Conservation (phyloP, 495 filamentous ascomycete species). For the Bombardia bombarda region DNA sequence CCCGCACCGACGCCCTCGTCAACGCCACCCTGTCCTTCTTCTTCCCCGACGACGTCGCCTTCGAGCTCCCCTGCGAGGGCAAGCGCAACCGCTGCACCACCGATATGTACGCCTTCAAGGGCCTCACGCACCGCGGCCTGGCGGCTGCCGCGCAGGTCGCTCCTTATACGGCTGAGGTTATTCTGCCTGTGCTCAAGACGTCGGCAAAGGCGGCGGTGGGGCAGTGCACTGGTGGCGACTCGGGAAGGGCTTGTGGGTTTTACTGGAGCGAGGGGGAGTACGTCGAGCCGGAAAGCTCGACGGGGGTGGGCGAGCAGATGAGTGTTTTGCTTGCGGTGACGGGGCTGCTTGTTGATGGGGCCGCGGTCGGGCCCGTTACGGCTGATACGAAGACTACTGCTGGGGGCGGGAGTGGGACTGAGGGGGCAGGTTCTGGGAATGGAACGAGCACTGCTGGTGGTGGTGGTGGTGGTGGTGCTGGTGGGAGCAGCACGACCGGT, state of each 20-base stretch:
- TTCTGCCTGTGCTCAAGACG: constrained; percentile 52
- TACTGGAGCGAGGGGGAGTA: constrained; percentile 29
- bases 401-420: background rate
- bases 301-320: constrained; percentile 65
- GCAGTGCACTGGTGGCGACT: constrained; percentile 39
- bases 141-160: constrained; percentile 56
- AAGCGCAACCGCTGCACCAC: constrained; percentile 46
- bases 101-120: constrained; percentile 72
- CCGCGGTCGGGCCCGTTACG: background rate
- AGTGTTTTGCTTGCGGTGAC: constrained; percentile 56
- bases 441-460: background rate
- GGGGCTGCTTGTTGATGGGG: constrained; percentile 35
- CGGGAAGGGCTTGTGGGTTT: constrained; percentile 31
- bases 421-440: no score
- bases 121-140: constrained; percentile 71
- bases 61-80: constrained; percentile 60
- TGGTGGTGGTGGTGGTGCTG: background rate
- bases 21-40: constrained; percentile 50
- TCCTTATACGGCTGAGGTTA: constrained; percentile 48
- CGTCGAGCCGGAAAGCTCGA: constrained; percentile 57
- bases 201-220: constrained; percentile 59
- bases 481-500: background rate
- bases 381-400: background rate
- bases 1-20: constrained; percentile 52
- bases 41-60: constrained; percentile 49